Evolutionary conservation across 495 filamentous ascomycete species (phyloP), one percentile per base, ranked within the genome.

Genomic region (Penicillium tannophilum): DNA sequence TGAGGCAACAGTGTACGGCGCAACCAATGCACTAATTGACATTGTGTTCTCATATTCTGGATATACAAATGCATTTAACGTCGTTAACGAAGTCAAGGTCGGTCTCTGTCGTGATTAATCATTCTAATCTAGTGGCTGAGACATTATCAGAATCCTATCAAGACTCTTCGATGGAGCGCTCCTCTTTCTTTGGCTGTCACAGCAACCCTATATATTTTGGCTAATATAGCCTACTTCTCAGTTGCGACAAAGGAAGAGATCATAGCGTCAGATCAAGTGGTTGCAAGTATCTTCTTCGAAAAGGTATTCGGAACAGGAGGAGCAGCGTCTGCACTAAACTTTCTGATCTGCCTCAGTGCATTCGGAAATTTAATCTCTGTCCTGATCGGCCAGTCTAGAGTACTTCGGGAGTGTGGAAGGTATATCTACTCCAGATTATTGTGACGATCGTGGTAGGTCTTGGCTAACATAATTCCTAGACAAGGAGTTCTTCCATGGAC

Each of bases 401-500:
- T 88, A 52, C 81, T 86, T 50, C 75, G 86, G 14, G 86, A 89
- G 60, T 84, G 81, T 64, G 86, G 86, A 44, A 65, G 72, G 72
- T 75, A 60, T 36, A 14, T 36, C 10, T 36, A 36, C 33, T 14
- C 19, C 10, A 36, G 10, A 14, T 1, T 11, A 4, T 11, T 11
- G 9, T 36, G 10, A 36, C 2, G 20, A 14, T 14, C 10, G 1
- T 11, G 9, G 12, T n/a, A n/a, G 4, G 6, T 0, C 4, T 11
- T 52, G 17, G 39, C 17, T n/a, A 23, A 41, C 11, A 11, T 35
- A 1, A 44, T 35, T 23, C 10, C 2, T 45, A 85, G 85, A 54
- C 86, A 90, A 78, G 87, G 87, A 28, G 81, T 87, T 4, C 79
- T 88, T 6, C 87, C 87, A 0, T 88, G 73, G 24, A 79, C 86